Conservation (phyloP, 129 eudicot species). For the Oenanthe sinensis region DNA sequence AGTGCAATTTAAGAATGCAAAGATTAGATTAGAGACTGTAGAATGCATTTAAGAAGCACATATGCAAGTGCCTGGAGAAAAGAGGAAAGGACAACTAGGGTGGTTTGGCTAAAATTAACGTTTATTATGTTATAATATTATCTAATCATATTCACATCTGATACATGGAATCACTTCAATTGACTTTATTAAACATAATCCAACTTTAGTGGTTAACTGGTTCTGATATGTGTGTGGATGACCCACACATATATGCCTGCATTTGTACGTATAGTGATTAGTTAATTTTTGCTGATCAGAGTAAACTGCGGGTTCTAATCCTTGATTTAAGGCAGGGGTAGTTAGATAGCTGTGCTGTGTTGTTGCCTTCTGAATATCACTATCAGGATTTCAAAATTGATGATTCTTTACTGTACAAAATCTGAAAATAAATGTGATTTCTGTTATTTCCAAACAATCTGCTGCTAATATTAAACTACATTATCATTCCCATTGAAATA, state of each 20-base stretch:
- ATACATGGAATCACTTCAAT: neutral
- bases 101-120: neutral
- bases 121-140: neutral
- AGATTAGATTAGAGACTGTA: neutral
- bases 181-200: constrained; percentile 8
- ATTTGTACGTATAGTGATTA: neutral
- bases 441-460: neutral
- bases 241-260: neutral
- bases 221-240: neutral
- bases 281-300: neutral
- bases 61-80: neutral
- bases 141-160: neutral
- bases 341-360: neutral
- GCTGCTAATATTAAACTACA: neutral
- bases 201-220: neutral
- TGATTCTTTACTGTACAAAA: neutral
- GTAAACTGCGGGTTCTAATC: neutral
- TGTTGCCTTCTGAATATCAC: constrained; percentile 2
- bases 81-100: neutral
- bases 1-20: neutral
- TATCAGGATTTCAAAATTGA: neutral
- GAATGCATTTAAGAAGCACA: neutral
- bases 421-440: neutral
- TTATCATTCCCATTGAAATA: no score
- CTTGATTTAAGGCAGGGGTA: neutral